phyloP scores from a whole-genome alignment of 345 rosid species.

The Populus deltoides region DNA sequence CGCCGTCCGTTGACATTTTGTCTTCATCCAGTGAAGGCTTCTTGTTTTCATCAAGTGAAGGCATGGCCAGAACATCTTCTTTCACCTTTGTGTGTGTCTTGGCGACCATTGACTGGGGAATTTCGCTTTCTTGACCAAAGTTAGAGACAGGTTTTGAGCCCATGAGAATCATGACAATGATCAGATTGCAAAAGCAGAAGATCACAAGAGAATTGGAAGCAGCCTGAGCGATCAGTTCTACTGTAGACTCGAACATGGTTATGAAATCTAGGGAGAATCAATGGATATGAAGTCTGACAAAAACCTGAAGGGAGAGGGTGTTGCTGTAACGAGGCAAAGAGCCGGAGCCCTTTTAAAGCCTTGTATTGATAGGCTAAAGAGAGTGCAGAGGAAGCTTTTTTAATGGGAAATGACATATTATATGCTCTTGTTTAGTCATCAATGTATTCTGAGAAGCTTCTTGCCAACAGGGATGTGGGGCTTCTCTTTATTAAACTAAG shows the following conservation, averaged over 20 bases:
- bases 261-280: not conserved
- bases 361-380: not conserved
- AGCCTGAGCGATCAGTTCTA: slow-evolving; percentile 36
- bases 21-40: slow-evolving; percentile 3
- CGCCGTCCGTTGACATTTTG: not conserved
- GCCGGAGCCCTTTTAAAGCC: not conserved
- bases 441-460: not conserved
- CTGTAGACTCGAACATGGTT: slow-evolving; percentile 30
- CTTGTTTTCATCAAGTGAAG: not conserved
- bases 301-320: not conserved
- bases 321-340: not conserved
- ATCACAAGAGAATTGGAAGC: slow-evolving; percentile 44
- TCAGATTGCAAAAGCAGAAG: slow-evolving; percentile 50
- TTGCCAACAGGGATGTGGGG: slow-evolving; percentile 12
- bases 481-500: not conserved
- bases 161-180: slow-evolving; percentile 38
- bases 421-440: not conserved
- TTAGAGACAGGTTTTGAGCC: slow-evolving; percentile 30
- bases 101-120: slow-evolving; percentile 4
- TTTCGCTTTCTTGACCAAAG: slow-evolving; percentile 8
- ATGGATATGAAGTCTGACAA: not conserved
- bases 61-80: not conserved
- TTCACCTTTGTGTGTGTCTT: not conserved
- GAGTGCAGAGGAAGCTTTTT: slow-evolving; percentile 30
- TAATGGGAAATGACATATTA: not conserved